A percentile compares a stretch with the other conserved stretches of the same genome.
phyloP scores from a whole-genome alignment of 2,329 filamentous ascomycete species.

The Fusarium nelsonii region DNA sequence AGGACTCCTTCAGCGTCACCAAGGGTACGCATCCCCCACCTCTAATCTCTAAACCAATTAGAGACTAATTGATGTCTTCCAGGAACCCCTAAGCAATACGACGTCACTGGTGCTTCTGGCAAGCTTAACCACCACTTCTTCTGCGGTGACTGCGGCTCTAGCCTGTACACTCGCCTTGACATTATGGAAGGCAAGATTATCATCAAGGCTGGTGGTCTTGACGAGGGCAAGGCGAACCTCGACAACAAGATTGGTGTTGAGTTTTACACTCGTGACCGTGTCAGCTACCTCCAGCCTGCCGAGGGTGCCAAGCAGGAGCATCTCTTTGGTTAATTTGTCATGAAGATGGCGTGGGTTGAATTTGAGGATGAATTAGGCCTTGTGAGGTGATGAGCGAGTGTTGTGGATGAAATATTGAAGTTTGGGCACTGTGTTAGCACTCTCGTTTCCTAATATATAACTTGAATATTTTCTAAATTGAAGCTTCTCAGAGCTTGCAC shows the following conservation, averaged over 20 bases:
- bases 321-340: slow-evolving; percentile 40
- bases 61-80: slow-evolving; percentile 6
- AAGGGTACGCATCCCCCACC: slow-evolving; percentile 54
- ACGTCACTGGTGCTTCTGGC: slow-evolving; percentile 61
- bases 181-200: slow-evolving; percentile 63
- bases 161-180: slow-evolving; percentile 65
- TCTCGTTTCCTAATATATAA: not conserved
- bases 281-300: slow-evolving; percentile 57
- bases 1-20: slow-evolving; percentile 60
- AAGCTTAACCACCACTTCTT: slow-evolving; percentile 69
- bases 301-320: slow-evolving; percentile 63
- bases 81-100: slow-evolving; percentile 63
- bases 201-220: slow-evolving; percentile 65
- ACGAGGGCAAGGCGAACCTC: slow-evolving; percentile 60
- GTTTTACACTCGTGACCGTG: slow-evolving; percentile 65
- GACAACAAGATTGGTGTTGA: slow-evolving; percentile 61
- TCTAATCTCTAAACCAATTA: not conserved
- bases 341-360: not conserved
- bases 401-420: not conserved
- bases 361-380: too few species aligned
- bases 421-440: not conserved
- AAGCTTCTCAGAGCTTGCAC: too few species aligned
- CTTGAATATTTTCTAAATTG: not conserved
- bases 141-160: slow-evolving; percentile 64
- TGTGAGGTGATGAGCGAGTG: not conserved